These are phyloP conservation scores for Plasmodium chabaudi DNA, from an alignment of 169 alveolate species.

Conservation along the genomic window DNA sequence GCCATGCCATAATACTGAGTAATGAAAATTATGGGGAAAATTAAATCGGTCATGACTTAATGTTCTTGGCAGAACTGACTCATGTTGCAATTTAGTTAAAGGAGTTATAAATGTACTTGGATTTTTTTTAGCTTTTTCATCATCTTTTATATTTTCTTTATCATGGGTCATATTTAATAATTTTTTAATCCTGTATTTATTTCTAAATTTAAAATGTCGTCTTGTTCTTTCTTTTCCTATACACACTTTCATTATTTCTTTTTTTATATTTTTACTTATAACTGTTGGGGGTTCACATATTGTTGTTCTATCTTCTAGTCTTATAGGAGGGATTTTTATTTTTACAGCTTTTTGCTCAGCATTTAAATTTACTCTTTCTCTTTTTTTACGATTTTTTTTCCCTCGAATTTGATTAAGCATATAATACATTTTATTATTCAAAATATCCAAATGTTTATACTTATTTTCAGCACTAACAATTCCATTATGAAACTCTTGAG, in stretches of 20 bases:
- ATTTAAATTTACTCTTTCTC: conserved; percentile 53
- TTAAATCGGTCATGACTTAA: conserved; percentile 80
- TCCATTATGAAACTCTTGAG: conserved; percentile 9
- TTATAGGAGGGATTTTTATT: conserved; percentile 74
- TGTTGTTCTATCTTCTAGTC: conserved; percentile 86
- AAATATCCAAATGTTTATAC: conserved; percentile 26
- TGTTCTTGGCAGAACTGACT: conserved; percentile 84
- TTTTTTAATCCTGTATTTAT: conserved; percentile 80
- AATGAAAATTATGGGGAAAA: conserved; percentile 86
- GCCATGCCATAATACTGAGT: conserved; percentile 85
- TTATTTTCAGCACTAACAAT: conserved; percentile 9
- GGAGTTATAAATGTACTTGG: conserved; percentile 87
- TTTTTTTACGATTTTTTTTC: conserved; percentile 70
- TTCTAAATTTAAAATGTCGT: conserved; percentile 83
- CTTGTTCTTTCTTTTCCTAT: conserved; percentile 82
- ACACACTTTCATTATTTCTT: conserved; percentile 78
- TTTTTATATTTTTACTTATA: conserved; percentile 85
- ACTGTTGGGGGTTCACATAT: conserved; percentile 87
- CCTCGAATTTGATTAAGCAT: conserved; percentile 63
- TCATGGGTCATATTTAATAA: conserved; percentile 33
- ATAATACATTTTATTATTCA: conserved; percentile 12
- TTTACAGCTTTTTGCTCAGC: conserved; percentile 62
- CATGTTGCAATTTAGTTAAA: conserved; percentile 85
- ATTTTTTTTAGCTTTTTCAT: conserved; percentile 8
- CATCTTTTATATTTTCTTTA: conserved; percentile 51